These are phyloP conservation scores for Lodderomyces elongisporus DNA, from an alignment of 1,139 yeast genomes.

Conservation along the genomic window DNA sequence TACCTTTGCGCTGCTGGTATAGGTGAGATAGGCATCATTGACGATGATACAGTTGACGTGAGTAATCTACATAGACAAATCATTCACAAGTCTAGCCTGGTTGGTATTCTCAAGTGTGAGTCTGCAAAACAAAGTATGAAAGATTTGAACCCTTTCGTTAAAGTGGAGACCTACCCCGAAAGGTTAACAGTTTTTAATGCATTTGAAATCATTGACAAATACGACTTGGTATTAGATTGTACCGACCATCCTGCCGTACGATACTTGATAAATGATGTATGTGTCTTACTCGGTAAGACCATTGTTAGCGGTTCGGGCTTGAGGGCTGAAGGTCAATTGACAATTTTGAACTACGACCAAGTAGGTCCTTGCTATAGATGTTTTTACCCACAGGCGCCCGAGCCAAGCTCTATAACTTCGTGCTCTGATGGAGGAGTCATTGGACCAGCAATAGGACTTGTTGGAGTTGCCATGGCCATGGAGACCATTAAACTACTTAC, in stretches of 20 bases:
- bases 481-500: slow-evolving; percentile 77
- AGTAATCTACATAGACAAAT: slow-evolving; percentile 90
- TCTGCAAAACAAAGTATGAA: slow-evolving; percentile 59
- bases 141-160: slow-evolving; percentile 63
- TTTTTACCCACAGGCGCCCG: slow-evolving; percentile 86
- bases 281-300: slow-evolving; percentile 64
- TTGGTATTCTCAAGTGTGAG: slow-evolving; percentile 71
- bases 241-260: slow-evolving; percentile 90
- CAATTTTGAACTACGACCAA: slow-evolving; percentile 62
- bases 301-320: slow-evolving; percentile 91
- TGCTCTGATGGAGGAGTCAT: slow-evolving; percentile 95
- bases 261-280: slow-evolving; percentile 81
- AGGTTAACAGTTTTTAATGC: slow-evolving; percentile 57
- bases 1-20: slow-evolving; percentile 87
- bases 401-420: slow-evolving; percentile 73
- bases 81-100: slow-evolving; percentile 60
- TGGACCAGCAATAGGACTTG: slow-evolving; percentile 91
- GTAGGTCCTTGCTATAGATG: slow-evolving; percentile 93
- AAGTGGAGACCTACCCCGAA: slow-evolving; percentile 46
- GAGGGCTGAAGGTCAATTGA: slow-evolving; percentile 84
- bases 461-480: slow-evolving; percentile 85
- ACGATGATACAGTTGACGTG: slow-evolving; percentile 75
- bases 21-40: slow-evolving; percentile 82
- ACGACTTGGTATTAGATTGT: slow-evolving; percentile 83
- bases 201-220: slow-evolving; percentile 52